These are phyloP conservation scores for Stephania yunnanensis DNA, from an alignment of 164 flowering plant species.

Conservation along the genomic window DNA sequence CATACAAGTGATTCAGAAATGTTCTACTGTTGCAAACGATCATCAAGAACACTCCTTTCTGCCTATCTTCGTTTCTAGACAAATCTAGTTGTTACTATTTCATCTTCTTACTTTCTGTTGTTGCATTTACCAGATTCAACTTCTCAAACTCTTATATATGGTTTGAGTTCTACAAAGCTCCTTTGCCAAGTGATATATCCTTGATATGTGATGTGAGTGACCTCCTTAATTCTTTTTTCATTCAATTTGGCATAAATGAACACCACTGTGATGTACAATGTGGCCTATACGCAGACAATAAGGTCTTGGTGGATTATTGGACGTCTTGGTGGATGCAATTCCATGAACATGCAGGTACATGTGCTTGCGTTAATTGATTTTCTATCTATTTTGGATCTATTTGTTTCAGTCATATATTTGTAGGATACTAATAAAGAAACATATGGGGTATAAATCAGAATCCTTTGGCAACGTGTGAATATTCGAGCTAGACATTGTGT, in stretches of 20 bases:
- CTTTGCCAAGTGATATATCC: conserved; percentile 57
- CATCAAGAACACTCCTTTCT: too few species aligned
- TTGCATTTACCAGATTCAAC: conserved; percentile 49
- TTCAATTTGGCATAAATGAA: conserved; percentile 2
- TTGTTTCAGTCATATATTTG: neutral
- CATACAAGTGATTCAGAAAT: too few species aligned
- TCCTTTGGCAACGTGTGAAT: neutral
- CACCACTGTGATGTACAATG: neutral
- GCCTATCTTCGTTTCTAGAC: too few species aligned
- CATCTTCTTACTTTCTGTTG: conserved; percentile 8
- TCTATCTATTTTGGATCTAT: neutral
- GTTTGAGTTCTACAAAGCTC: conserved; percentile 86
- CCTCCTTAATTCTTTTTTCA: conserved; percentile 7
- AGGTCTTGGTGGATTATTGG: conserved; percentile 91
- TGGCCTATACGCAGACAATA: conserved; percentile 51
- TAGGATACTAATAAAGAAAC: neutral
- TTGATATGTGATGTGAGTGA: conserved; percentile 80
- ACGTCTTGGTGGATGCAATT: conserved; percentile 94
- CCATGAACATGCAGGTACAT: conserved; percentile 93
- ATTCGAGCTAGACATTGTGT: neutral
- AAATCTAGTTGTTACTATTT: neutral
- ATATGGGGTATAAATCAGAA: neutral
- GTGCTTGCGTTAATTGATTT: neutral
- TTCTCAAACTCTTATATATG: conserved; percentile 90
- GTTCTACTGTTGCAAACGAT: too few species aligned